These are phyloP conservation scores for Quercus phellos DNA, from an alignment of 331 rosid genomes.

Conservation along the genomic window DNA sequence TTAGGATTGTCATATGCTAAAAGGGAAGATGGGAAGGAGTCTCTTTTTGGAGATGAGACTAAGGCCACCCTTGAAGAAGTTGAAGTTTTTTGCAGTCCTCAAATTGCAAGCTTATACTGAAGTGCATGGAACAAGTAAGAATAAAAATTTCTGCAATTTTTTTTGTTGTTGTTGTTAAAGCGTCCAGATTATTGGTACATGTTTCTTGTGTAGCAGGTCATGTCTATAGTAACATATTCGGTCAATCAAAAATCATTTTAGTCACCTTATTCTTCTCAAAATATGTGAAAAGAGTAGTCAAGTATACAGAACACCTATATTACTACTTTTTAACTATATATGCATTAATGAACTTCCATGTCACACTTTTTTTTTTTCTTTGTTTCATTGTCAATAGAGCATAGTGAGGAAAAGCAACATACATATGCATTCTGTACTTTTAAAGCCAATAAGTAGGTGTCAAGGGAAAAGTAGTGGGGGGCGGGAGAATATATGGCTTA, in stretches of 20 bases:
- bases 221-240: background rate
- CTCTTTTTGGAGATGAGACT: conserved; percentile 75
- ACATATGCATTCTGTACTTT: conserved; percentile 11
- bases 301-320: background rate
- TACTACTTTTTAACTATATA: background rate
- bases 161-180: too few species aligned
- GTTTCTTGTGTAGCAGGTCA: background rate
- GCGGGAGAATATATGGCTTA: conserved; percentile 26
- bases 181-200: background rate
- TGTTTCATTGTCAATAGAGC: conserved; percentile 20
- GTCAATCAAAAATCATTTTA: background rate
- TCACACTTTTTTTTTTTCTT: background rate
- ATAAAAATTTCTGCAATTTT: background rate
- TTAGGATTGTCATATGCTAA: conserved; percentile 82
- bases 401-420: background rate
- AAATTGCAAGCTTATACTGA: conserved; percentile 84
- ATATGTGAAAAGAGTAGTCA: background rate
- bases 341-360: background rate
- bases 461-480: conserved; percentile 16
- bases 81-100: conserved; percentile 76
- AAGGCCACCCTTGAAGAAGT: conserved; percentile 69
- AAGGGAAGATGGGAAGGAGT: conserved; percentile 78
- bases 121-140: conserved; percentile 3
- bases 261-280: background rate
- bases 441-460: conserved; percentile 9